Evolutionary conservation across 2,329 filamentous ascomycete species (phyloP).

Genomic region (Colletotrichum musae): DNA sequence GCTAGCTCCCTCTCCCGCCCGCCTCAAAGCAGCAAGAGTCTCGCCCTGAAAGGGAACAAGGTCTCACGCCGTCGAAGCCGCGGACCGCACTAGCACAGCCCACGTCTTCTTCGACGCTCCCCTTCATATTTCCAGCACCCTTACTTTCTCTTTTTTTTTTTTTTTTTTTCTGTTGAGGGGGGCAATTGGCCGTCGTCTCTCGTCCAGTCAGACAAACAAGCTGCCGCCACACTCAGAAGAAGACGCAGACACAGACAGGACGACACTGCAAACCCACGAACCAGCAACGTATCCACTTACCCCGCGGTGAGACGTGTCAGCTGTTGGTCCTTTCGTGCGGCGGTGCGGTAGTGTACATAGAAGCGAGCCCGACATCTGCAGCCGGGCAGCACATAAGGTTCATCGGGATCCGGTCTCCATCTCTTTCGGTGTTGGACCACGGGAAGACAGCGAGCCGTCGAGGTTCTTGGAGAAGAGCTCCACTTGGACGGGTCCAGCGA

Average conservation of each 20-base stretch:
- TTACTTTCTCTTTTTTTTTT: background rate
- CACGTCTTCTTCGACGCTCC: background rate
- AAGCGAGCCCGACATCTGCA: background rate
- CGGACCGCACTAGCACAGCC: slow-evolving; percentile 6
- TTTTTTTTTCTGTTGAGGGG: background rate
- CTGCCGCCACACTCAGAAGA: background rate
- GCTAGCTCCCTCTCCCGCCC: slow-evolving; percentile 20
- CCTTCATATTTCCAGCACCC: background rate
- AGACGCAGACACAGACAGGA: background rate
- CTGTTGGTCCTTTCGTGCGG: background rate
- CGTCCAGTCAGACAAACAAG: slow-evolving; percentile 6
- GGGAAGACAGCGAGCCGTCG: slow-evolving; percentile 19
- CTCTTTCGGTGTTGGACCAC: background rate
- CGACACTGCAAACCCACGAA: background rate
- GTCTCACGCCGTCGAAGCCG: slow-evolving; percentile 26
- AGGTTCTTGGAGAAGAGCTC: slow-evolving; percentile 16
- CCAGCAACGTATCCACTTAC: background rate
- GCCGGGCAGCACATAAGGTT: slow-evolving; percentile 19
- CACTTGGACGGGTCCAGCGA: slow-evolving; percentile 12
- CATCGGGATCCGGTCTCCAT: slow-evolving; percentile 9
- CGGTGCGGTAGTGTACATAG: background rate
- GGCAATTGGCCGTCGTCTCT: slow-evolving; percentile 4
- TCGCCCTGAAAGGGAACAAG: slow-evolving; percentile 27
- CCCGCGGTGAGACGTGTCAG: slow-evolving; percentile 6
- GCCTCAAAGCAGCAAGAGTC: slow-evolving; percentile 11